Evolutionary conservation across 306 rosid genomes (phyloP), one percentile per base, ranked within the genome.

Genomic region (Crotalaria pallida): DNA sequence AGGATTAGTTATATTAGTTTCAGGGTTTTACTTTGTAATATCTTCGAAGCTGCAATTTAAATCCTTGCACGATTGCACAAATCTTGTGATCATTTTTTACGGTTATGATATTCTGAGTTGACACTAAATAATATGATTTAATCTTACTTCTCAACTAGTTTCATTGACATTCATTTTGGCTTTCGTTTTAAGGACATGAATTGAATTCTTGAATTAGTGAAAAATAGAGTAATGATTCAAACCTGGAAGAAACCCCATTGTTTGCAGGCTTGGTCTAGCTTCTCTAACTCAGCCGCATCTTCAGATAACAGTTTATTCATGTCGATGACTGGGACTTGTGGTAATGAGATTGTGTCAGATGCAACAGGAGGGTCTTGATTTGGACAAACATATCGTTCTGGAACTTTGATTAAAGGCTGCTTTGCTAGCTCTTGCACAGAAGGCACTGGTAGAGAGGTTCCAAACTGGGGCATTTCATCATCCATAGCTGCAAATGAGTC

Each of bases 181-280:
- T 10, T 36, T 36, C 11, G 21, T 68, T 76, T 43, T 48, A 36
- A 6, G 38, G 38, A 59, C 24, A 27, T 57, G 17, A 53, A 9
- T 41, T 41, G 16, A 41, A 11, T 41, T 31, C 2, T 29, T 5
- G 26, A 47, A 6, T 27, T 9, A 15, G 1, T 10, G 13, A 50
- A 10, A 69, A 38, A n/a, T 22, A 40, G 21, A 12, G 56, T 23
- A 22, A 44, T 17, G 23, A 31, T 27, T 24, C n/a, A 51, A 64
- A 83, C 88, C 86, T 86, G 86, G 56, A 83, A 83, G 38, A 76
- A 76, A 10, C 80, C 76, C 80, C 80, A 76, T 1, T 76, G 58
- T 12, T 13, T 76, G 59, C 88, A 84, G 10, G 88, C 88, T 15
- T 18, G 31, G 49, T 86, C 80, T 13, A 86, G 27, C 55, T 69